Evolutionary conservation across 2,329 filamentous ascomycete species (phyloP).

Genomic region (Tolypocladium tropicale): DNA sequence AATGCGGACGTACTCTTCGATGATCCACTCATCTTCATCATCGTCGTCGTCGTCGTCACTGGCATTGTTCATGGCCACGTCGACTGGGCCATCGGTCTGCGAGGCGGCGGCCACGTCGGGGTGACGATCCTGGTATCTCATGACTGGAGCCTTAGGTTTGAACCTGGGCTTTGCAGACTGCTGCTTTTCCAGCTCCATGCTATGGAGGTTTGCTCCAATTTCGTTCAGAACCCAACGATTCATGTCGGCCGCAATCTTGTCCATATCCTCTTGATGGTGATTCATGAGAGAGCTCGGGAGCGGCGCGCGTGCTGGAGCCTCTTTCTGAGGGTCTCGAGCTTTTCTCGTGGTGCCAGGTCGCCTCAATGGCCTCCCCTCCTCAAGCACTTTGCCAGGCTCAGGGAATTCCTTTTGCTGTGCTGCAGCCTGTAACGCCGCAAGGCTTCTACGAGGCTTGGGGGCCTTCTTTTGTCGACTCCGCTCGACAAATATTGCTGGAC

Average conservation of each 20-base stretch:
- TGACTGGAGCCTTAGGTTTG: constrained; percentile 44
- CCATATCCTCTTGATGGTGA: constrained; percentile 32
- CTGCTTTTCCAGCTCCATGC: constrained; percentile 31
- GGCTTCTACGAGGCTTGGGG: constrained; percentile 8
- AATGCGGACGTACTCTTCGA: constrained; percentile 55
- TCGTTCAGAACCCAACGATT: constrained; percentile 48
- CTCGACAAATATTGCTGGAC: constrained; percentile 46
- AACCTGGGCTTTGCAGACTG: constrained; percentile 29
- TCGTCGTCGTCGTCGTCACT: constrained; percentile 37
- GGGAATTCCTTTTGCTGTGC: background rate
- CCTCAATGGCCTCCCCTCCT: constrained; percentile 21
- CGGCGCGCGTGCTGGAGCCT: constrained; percentile 11
- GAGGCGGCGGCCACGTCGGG: constrained; percentile 22
- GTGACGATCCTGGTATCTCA: constrained; percentile 46
- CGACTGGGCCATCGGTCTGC: constrained; percentile 4
- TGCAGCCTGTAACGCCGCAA: constrained; percentile 7
- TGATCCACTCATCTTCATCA: constrained; percentile 50
- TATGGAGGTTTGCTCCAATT: constrained; percentile 42
- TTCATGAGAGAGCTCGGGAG: constrained; percentile 22
- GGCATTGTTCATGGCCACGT: constrained; percentile 26
- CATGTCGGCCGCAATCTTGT: constrained; percentile 43
- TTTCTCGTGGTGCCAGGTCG: constrained; percentile 20
- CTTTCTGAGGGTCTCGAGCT: constrained; percentile 11
- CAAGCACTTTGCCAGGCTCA: constrained; percentile 3
- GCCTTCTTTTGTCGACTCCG: constrained; percentile 30